Evolutionary conservation across 495 filamentous ascomycete species (phyloP), one percentile per base, ranked within the genome.

Genomic region (Collariella sp.): DNA sequence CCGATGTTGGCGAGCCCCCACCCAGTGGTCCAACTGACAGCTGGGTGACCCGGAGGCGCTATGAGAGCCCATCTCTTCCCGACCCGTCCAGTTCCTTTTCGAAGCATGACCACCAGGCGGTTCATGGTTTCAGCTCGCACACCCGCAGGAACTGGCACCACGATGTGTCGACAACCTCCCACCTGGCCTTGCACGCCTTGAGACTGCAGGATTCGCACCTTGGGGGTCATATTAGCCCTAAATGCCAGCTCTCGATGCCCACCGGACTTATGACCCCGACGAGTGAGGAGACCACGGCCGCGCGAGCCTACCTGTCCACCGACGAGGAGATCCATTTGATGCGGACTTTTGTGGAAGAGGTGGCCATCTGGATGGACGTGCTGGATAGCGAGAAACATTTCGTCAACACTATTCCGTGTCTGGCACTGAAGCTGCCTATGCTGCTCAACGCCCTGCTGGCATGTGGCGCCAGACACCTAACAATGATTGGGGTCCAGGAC

Each of bases 311-410:
- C 57, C 72, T 96, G 23, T 80, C 79, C 53, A 79, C 79, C 13
- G 81, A 83, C 2, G 86, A 95, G 42, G 87, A 95, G 65, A 77
- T 89, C 2, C 74, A 83, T 38, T 87, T 89, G 61, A 87, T 98
- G 82, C 89, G 94, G 64, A 82, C 87, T 0, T 98, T 95, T 64
- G 83, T 93, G 23, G 88, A 95, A 62, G 87, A 96, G 59, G 86
- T 98, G 15, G 90, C 87, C 3, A 68, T 87, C 16, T 95, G 91
- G 87, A 93, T 98, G 89, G 93, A 97, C 67, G 87, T 82, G 44
- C 80, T 96, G 73, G 87, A 96, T 72, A 78, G 80, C 26, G 76
- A 81, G 63, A 94, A 95, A 74, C 88, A 96, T 78, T 98, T 97
- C 65, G 86, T 87, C 24, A 80, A 84, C 52, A 72, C 87, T 31